Evolutionary conservation across 371 early-diverging fungal species (phyloP).

Genomic region (Mucor velutinosus): DNA sequence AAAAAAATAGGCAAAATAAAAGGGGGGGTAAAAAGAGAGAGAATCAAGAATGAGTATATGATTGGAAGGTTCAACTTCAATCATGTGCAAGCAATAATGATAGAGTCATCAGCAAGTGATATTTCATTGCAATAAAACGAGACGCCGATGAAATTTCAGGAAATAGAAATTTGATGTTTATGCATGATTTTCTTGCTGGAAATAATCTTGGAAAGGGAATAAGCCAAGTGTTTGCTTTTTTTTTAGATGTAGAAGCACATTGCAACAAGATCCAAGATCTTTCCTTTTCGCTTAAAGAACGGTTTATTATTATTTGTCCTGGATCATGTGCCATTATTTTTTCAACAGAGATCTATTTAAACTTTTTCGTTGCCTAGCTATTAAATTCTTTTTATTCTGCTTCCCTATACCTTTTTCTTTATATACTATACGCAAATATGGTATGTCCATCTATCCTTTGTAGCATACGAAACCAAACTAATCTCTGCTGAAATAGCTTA

Average conservation of each 20-base stretch:
- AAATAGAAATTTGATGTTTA: background rate
- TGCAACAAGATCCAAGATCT: background rate
- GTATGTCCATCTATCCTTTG: background rate
- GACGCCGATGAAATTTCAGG: background rate
- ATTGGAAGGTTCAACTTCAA: background rate
- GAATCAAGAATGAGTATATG: background rate
- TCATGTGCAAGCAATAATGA: constrained; percentile 2
- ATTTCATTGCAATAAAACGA: background rate
- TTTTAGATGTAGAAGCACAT: background rate
- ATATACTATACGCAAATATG: constrained; percentile 9
- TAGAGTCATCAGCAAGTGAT: background rate
- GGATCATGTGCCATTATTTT: background rate
- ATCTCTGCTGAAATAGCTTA: constrained; percentile 15
- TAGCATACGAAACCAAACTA: background rate
- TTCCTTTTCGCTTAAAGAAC: background rate
- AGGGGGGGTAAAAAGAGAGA: background rate
- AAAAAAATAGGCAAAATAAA: background rate
- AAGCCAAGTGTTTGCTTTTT: background rate
- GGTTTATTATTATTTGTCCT: background rate
- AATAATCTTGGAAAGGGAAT: background rate
- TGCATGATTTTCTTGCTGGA: background rate
- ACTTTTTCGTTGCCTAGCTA: constrained; percentile 8
- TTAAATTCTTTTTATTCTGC: background rate
- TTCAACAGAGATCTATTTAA: constrained; percentile 1
- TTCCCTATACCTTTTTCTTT: constrained; percentile 4